Evolutionary conservation across 1,284 basidiomycete genomes (phyloP), one percentile per base, ranked within the genome.

Genomic region (Trichosporon sp.): DNA sequence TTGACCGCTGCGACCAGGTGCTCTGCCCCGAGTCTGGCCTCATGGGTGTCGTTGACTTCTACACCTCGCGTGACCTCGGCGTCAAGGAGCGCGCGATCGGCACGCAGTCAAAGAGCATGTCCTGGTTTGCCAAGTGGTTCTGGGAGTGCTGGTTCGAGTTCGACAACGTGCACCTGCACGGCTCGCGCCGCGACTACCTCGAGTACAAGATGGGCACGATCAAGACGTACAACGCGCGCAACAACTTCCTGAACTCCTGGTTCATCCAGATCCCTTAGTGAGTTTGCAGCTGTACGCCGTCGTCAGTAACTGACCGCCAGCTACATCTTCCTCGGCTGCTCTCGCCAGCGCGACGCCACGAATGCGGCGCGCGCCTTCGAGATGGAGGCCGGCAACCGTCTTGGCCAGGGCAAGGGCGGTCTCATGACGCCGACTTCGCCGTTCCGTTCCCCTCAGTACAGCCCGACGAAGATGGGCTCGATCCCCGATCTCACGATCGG

Each of bases 111-210:
- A 89, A 90, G 66, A 87, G 90, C 71, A 90, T 90, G 67, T 88
- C 88, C 8, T 92, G 90, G 89, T 83, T 91, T 68, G 87, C 87
- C 47, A 87, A 91, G 12, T 90, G 90, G 89, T 93, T 93, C 84
- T 93, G 90, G 90, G 88, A 89, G 74, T 89, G 89, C 62, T 90
- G 89, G 91, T 92, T 92, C 80, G 89, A 90, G 73, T 87, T 92
- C 67, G 91, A 93, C 79, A 90, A 91, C 78, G 89, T 92, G 66
- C 86, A 89, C 69, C 78, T 93, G 0, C 89, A 90, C 56, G 88
- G 89, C 1, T 89, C 90, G 27, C 83, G 90, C 44, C 84, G 90
- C 62, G 88, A 90, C 71, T 92, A 92, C 79, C 85, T 93, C 64
- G 91, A 93, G 79, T 91, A 92, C 84, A 89, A 88, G 73, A 92